Percentiles rank a stretch among this genome's conserved stretches.
phyloP scores from a whole-genome alignment of 768 basidiomycete species.

The Roridomyces roridus region DNA sequence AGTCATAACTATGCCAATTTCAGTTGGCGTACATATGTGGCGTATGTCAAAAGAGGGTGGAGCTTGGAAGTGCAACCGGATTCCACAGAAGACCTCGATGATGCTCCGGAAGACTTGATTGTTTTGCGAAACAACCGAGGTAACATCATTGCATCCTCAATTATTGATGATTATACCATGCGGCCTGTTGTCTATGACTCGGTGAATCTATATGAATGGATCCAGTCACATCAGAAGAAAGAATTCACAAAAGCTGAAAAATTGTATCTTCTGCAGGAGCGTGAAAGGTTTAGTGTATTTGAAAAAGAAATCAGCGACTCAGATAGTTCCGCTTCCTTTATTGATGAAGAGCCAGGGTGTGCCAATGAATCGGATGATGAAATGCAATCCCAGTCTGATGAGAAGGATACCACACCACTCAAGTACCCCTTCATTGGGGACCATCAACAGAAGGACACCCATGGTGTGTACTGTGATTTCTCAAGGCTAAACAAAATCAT shows the following conservation, averaged over 20 bases:
- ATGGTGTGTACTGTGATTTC: background rate
- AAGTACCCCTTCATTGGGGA: background rate
- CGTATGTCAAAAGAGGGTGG: background rate
- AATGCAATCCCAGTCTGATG: too few relatives aligned
- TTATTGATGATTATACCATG: constrained; percentile 29
- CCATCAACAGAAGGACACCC: background rate
- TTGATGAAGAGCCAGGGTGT: too few relatives aligned
- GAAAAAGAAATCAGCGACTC: too few relatives aligned
- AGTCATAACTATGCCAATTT: constrained; percentile 33
- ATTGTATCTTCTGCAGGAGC: too few relatives aligned
- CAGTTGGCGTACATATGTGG: constrained; percentile 33
- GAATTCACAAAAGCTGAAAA: background rate
- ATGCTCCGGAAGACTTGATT: background rate
- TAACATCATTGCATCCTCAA: constrained; percentile 28
- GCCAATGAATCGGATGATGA: too few relatives aligned
- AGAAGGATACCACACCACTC: too few relatives aligned
- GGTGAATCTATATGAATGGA: constrained; percentile 27
- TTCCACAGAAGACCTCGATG: background rate
- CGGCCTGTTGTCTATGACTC: constrained; percentile 9
- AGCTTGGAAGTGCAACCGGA: background rate
- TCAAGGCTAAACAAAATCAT: constrained; percentile 9
- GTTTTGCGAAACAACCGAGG: background rate
- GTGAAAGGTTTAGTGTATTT: background rate
- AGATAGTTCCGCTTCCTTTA: too few relatives aligned
- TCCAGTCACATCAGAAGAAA: constrained; percentile 1